Evolutionary conservation across 2,329 filamentous ascomycete species (phyloP), one percentile per base, ranked within the genome.

Genomic region (Drechslerella dactyloides): DNA sequence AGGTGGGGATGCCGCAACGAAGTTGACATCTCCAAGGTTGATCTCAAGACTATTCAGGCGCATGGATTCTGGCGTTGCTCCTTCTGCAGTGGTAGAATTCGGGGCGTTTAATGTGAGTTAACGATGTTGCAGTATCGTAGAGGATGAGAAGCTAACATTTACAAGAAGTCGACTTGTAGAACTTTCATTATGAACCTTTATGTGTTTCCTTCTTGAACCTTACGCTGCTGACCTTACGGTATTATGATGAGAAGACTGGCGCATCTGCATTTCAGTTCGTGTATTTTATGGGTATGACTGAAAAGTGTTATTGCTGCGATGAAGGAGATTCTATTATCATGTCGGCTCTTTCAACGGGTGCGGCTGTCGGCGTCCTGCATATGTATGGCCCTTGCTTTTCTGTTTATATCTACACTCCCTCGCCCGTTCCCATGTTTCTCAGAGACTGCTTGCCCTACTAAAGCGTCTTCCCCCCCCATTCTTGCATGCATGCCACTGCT

Each of bases 41-140:
- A 73, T 23, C 50, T 65, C 24, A 73, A 66, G n/a, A 51, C 53
- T 23, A 54, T 62, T 48, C 69, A 73, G 27, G 57, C 61, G n/a
- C 69, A 73, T 42, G 69, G 61, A 2, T 73, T 73, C 52, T 73
- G 69, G 69, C 35, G 69, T 42, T 73, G 69, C 37, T 73, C 69
- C 4, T 73, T 73, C 52, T 73, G 69, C 13, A 66, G 62, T 24
- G 61, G 69, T 11, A 55, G 62, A 24, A 73, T 73, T 33, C 56
- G 53, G 23, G 69, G 69, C 6, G 44, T 73, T 33, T 73, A 58
- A 54, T n/a, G 7, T 58, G 21, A 27, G 21, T 51, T 19, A 21
- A 4, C 46, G 15, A 13, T 8, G 21, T 27, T 42, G 37, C n/a
- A 13, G 4, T 42, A 37, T 37, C 33, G 33, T 37, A 7, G 13